A percentile compares a stretch with the other conserved stretches of the same genome.
These are phyloP conservation scores for Chaetomiaceae sp. DNA, from an alignment of 2,329 filamentous ascomycete species.

Conservation along the genomic window DNA sequence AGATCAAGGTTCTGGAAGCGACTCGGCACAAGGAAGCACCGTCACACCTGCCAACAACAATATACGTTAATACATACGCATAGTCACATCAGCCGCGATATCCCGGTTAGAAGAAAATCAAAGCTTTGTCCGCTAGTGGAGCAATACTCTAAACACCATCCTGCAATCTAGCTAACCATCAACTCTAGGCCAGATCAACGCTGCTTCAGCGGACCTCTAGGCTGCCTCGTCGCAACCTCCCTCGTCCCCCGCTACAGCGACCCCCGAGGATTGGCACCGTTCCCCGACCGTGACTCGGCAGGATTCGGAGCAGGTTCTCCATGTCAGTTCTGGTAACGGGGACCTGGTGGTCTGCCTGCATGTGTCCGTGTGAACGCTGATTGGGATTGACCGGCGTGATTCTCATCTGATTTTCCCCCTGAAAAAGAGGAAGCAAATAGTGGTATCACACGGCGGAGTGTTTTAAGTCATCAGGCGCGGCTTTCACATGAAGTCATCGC, in stretches of 20 bases:
- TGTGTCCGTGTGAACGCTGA: not conserved
- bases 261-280: not conserved
- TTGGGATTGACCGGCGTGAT: not conserved
- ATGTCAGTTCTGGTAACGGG: too few species aligned
- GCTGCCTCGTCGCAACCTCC: not conserved
- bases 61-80: too few species aligned
- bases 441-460: constrained; percentile 7
- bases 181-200: not conserved
- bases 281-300: constrained; percentile 3
- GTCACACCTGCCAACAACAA: too few species aligned
- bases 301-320: too few species aligned
- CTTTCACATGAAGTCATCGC: constrained; percentile 70
- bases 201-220: not conserved
- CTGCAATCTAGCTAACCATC: not conserved
- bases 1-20: too few species aligned
- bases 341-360: not conserved
- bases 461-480: constrained; percentile 15
- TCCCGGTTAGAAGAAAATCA: not conserved
- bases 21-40: too few species aligned
- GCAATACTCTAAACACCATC: constrained; percentile 7
- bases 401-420: not conserved
- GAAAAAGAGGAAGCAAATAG: not conserved
- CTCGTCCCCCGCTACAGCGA: not conserved
- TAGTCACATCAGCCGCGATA: not conserved
- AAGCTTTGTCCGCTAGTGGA: not conserved